Percentiles rank a stretch among this genome's conserved stretches.
Conservation (phyloP, 768 basidiomycete genomes). For the Pisolithus orientalis region DNA sequence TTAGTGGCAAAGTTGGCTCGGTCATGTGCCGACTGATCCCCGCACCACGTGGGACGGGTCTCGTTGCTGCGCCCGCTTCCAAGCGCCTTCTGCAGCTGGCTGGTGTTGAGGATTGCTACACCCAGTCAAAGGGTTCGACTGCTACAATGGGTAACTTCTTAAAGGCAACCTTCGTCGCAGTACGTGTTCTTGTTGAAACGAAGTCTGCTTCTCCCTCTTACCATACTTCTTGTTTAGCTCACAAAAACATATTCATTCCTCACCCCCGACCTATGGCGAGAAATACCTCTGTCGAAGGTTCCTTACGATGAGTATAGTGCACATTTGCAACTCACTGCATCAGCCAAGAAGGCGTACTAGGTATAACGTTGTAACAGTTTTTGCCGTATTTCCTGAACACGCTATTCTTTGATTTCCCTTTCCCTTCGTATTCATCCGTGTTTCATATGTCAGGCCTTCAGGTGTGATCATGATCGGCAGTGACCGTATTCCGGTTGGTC, state of each 20-base stretch:
- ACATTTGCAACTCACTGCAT: conserved; percentile 71
- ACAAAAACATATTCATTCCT: conserved; percentile 98
- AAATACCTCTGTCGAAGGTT: conserved; percentile 83
- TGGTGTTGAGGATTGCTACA: conserved; percentile 97
- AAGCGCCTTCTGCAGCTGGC: conserved; percentile 96
- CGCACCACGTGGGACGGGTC: conserved; percentile 97
- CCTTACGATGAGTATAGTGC: conserved; percentile 95
- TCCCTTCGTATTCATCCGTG: not conserved
- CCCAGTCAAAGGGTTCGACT: conserved; percentile 95
- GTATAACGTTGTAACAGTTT: conserved; percentile 7
- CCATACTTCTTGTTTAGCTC: conserved; percentile 45
- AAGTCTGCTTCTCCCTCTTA: conserved; percentile 3
- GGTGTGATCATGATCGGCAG: too few species aligned
- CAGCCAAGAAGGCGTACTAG: conserved; percentile 71
- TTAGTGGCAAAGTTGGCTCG: conserved; percentile 96
- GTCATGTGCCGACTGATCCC: conserved; percentile 99
- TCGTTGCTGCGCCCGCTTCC: conserved; percentile 96
- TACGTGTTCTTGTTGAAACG: conserved; percentile 33
- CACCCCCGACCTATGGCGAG: conserved; percentile 96
- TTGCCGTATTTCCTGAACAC: conserved; percentile 7
- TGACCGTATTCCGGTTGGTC: too few species aligned
- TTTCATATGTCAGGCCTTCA: not conserved
- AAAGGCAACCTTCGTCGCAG: conserved; percentile 92
- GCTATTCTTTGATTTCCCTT: not conserved
- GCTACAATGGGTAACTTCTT: conserved; percentile 99